These are phyloP conservation scores for Venturia oleaginea DNA, from an alignment of 2,329 filamentous ascomycete genomes.

Conservation along the genomic window DNA sequence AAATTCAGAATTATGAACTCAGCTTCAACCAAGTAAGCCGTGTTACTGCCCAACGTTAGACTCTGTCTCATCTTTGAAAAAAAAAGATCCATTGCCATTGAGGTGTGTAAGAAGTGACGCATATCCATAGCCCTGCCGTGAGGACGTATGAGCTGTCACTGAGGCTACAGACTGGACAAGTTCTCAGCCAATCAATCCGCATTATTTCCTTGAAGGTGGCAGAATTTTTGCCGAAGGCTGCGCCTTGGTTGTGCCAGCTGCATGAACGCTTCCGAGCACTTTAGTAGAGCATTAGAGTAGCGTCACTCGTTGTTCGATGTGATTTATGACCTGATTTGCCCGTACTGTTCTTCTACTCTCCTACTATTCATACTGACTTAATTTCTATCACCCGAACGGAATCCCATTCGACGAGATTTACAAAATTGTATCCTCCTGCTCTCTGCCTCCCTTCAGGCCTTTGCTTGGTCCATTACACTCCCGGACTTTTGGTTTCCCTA, in stretches of 20 bases:
- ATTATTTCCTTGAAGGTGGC: background rate
- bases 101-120: conserved; percentile 8
- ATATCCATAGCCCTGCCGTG: conserved; percentile 4
- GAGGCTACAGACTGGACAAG: conserved; percentile 1
- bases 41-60: background rate
- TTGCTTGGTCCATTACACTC: background rate
- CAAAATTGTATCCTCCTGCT: background rate
- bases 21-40: background rate
- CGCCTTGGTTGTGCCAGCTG: background rate
- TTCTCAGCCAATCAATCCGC: background rate
- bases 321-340: background rate
- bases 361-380: background rate
- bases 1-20: background rate
- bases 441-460: background rate
- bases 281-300: background rate
- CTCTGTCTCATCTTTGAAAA: background rate
- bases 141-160: conserved; percentile 10
- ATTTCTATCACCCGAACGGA: background rate
- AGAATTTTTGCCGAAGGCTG: conserved; percentile 4
- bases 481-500: background rate
- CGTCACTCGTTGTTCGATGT: background rate
- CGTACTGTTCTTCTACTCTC: background rate
- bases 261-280: background rate
- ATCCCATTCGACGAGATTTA: background rate
- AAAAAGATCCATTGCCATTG: background rate